Percentiles rank a stretch among this genome's conserved stretches.
Evolutionary conservation across 371 early-diverging fungal genomes (phyloP).

Genomic region (Batkoa obscura): DNA sequence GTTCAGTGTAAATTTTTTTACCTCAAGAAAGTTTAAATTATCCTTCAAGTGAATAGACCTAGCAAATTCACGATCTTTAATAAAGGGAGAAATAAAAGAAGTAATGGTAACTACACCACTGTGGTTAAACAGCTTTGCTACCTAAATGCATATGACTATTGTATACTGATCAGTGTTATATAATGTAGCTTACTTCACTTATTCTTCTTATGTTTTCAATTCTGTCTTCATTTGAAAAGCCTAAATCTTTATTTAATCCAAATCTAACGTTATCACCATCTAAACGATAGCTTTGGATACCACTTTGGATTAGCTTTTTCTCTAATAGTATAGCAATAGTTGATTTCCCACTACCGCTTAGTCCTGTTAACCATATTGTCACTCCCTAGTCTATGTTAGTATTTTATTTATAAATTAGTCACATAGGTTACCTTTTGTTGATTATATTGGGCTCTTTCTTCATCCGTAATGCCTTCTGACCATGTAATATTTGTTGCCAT

Average conservation of each 20-base stretch:
- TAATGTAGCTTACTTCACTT: slow-evolving; percentile 37
- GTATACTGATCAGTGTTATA: neutral
- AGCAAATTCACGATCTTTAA: slow-evolving; percentile 59
- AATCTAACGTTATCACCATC: slow-evolving; percentile 93
- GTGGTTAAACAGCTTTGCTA: slow-evolving; percentile 79
- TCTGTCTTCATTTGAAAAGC: slow-evolving; percentile 77
- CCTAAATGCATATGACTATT: slow-evolving; percentile 20
- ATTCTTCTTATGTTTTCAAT: slow-evolving; percentile 87
- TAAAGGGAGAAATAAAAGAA: slow-evolving; percentile 80
- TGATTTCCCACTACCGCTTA: slow-evolving; percentile 87
- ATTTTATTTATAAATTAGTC: no score
- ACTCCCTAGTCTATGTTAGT: no score
- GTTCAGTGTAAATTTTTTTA: slow-evolving; percentile 2
- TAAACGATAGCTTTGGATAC: slow-evolving; percentile 60
- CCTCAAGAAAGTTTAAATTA: slow-evolving; percentile 63
- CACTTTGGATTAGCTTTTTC: slow-evolving; percentile 53
- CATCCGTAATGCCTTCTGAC: neutral
- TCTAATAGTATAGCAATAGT: slow-evolving; percentile 84
- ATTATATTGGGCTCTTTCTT: neutral
- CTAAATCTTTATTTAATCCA: slow-evolving; percentile 84
- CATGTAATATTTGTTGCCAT: neutral
- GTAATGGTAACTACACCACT: slow-evolving; percentile 62
- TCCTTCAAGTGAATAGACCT: slow-evolving; percentile 52
- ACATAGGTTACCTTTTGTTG: no score
- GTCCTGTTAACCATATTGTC: slow-evolving; percentile 83